Conservation (phyloP, 106 monocot genomes). For the Xerophyta viscosa region DNA sequence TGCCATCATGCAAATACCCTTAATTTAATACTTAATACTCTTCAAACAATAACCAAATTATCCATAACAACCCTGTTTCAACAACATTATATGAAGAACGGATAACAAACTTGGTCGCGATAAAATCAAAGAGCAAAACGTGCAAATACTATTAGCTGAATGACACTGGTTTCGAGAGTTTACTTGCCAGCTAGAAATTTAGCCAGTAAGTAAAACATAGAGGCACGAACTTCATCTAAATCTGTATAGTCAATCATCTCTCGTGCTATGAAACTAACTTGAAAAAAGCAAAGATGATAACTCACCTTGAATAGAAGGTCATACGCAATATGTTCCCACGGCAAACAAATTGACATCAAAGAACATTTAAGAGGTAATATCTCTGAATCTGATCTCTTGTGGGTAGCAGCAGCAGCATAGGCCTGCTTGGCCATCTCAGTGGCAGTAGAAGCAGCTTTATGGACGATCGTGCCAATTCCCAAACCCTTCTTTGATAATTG, state of each 20-base stretch:
- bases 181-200: too few relatives aligned
- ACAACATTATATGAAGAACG: too few relatives aligned
- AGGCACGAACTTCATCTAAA: neutral
- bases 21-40: too few relatives aligned
- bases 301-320: conserved; percentile 86
- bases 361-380: conserved; percentile 81
- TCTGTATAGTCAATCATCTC: neutral
- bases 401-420: conserved; percentile 47
- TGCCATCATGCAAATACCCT: too few relatives aligned
- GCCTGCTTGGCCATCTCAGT: conserved; percentile 77
- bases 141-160: too few relatives aligned
- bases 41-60: too few relatives aligned
- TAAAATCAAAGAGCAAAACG: too few relatives aligned
- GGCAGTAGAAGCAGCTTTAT: conserved; percentile 73
- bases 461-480: conserved; percentile 55
- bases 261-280: neutral
- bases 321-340: conserved; percentile 88
- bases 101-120: too few relatives aligned
- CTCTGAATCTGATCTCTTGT: conserved; percentile 23
- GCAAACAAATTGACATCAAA: conserved; percentile 91
- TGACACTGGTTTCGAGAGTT: too few relatives aligned
- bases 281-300: neutral
- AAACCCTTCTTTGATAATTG: conserved; percentile 40
- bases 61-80: too few relatives aligned
- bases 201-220: too few relatives aligned